Evolutionary conservation across 257 asterid species (phyloP).

Genomic region (Fraxinus pennsylvanica): DNA sequence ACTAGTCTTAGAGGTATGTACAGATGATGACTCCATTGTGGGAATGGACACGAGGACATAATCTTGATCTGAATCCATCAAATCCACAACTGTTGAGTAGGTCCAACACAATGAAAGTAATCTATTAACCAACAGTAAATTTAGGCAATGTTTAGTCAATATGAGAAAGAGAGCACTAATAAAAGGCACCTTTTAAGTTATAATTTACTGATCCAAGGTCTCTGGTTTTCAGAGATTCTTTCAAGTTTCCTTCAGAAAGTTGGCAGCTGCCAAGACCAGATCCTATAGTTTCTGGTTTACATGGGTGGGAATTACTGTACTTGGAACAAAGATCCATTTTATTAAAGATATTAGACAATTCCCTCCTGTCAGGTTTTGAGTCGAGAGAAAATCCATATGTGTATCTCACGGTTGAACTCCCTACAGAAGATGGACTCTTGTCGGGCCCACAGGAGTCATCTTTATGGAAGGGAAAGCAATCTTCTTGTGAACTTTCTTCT

Average conservation of each 20-base stretch:
- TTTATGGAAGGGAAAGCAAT: slow-evolving; percentile 60
- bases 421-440: slow-evolving; percentile 50
- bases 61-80: slow-evolving; percentile 74
- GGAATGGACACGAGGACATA: slow-evolving; percentile 76
- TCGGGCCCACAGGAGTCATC: slow-evolving; percentile 65
- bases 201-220: slow-evolving; percentile 43
- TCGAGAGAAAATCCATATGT: slow-evolving; percentile 65
- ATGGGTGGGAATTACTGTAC: slow-evolving; percentile 31
- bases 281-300: slow-evolving; percentile 34
- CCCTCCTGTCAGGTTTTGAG: slow-evolving; percentile 47
- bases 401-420: slow-evolving; percentile 48
- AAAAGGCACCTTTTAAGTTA: slow-evolving; percentile 51
- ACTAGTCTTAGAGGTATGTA: slow-evolving; percentile 45
- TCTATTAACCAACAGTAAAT: slow-evolving; percentile 13
- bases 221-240: slow-evolving; percentile 46
- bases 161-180: slow-evolving; percentile 16
- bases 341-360: slow-evolving; percentile 37
- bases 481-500: slow-evolving; percentile 59
- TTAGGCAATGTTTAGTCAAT: slow-evolving; percentile 10
- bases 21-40: slow-evolving; percentile 62
- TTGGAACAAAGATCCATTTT: slow-evolving; percentile 34
- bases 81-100: slow-evolving; percentile 55
- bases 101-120: slow-evolving; percentile 20
- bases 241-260: slow-evolving; percentile 51
- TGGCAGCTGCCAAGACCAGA: slow-evolving; percentile 39